Percentiles rank a stretch among this genome's conserved stretches.
phyloP scores from a whole-genome alignment of 169 alveolate genomes.

The Theileria parva region DNA sequence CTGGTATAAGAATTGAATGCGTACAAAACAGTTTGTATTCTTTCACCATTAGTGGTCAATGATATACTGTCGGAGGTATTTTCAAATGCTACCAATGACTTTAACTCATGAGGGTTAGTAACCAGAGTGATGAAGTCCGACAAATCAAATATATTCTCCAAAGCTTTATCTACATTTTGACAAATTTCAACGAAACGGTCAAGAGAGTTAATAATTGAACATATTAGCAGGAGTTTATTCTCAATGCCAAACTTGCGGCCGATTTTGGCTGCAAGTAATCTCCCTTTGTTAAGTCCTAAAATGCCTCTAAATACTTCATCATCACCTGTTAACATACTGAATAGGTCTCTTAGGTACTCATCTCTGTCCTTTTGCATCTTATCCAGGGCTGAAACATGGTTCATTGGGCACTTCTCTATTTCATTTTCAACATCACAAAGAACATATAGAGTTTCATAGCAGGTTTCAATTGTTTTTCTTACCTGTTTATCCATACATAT shows the following conservation, averaged over 20 bases:
- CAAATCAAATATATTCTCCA: conserved; percentile 18
- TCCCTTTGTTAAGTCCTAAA: conserved; percentile 53
- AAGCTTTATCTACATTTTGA: conserved; percentile 28
- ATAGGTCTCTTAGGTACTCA: conserved; percentile 49
- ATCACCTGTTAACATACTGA: conserved; percentile 39
- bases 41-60: conserved; percentile 4
- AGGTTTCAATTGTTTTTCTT: conserved; percentile 43
- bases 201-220: conserved; percentile 23
- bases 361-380: conserved; percentile 67
- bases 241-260: conserved; percentile 64
- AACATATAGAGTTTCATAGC: conserved; percentile 62
- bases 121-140: conserved; percentile 16
- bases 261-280: conserved; percentile 41
- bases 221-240: conserved; percentile 51
- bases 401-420: conserved; percentile 67
- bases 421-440: conserved; percentile 63
- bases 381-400: conserved; percentile 68
- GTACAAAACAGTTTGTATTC: conserved; percentile 26
- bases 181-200: conserved; percentile 28
- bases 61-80: conserved; percentile 2
- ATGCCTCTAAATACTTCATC: conserved; percentile 26
- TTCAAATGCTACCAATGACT: conserved; percentile 61
- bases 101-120: conserved; percentile 24
- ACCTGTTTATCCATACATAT: conserved; percentile 25
- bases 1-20: conserved; percentile 33